Evolutionary conservation across 2,329 filamentous ascomycete species (phyloP), one percentile per base, ranked within the genome.

Genomic region (Penicillium rolfsii): DNA sequence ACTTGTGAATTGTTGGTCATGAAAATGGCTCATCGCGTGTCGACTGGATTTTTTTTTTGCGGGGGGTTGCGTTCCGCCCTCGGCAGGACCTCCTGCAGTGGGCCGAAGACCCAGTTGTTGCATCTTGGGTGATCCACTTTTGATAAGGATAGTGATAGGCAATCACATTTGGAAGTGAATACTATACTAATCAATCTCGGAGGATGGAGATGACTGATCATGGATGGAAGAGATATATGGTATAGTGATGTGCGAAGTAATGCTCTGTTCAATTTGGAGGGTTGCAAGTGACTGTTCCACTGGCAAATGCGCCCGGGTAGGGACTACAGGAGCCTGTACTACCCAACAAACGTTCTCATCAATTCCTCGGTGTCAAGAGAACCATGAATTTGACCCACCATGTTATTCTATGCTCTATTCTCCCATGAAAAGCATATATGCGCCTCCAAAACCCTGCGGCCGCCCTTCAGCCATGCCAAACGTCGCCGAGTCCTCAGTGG

Each of bases 61-160:
- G 60, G 66, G 65, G 66, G 62, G 35, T 43, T 33, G 52, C 22
- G 36, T 55, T 55, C 57, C 54, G 58, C 52, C 58, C 63, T 73
- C 71, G 71, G 70, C 55, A 69, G 71, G 71, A 73, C 71, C 64
- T 73, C 52, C 71, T 72, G 19, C 16, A 67, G 64, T 69, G 67
- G 66, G 70, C 55, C 58, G 11, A n/a, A 26, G 22, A 38, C 35
- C 43, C 43, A 6, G n/a, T 53, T 24, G 41, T 14, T 33, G 24
- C 35, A 52, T n/a, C 35, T 52, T 19, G 22, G 24, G 24, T 19
- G 40, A 11, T 30, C 40, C 53, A 46, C 41, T 28, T 28, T 19
- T 41, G 57, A 59, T 59, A 59, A 55, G n/a, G 8, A 11, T 11
- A 9, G n/a, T 12, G 36, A 52, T 36, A 9, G 36, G 19, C 33